A percentile compares a stretch with the other conserved stretches of the same genome.
Evolutionary conservation across 768 basidiomycete genomes (phyloP).

Genomic region (Hemileccinum rubropunctum): DNA sequence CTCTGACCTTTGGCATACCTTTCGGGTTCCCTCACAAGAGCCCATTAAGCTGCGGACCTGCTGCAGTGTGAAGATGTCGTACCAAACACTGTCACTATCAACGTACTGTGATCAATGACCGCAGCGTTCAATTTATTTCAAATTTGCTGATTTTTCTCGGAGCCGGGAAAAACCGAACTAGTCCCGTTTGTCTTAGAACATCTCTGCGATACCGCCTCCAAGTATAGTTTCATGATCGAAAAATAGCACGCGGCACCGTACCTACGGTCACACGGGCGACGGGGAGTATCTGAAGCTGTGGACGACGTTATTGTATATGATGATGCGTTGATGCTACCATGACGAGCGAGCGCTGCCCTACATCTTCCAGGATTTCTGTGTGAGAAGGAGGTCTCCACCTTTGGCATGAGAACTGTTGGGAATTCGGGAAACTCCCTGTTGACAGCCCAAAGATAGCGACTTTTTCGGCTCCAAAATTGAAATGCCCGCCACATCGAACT

Average conservation of each 20-base stretch:
- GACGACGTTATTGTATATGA: neutral
- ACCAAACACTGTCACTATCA: too few species aligned
- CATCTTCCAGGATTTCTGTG: neutral
- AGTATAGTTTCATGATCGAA: neutral
- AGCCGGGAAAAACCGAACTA: too few species aligned
- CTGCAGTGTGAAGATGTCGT: too few species aligned
- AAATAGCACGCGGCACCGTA: neutral
- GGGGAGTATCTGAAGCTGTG: neutral
- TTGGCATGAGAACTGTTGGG: neutral
- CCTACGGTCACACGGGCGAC: neutral
- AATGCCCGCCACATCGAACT: neutral
- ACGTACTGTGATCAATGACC: too few species aligned
- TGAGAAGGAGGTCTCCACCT: neutral
- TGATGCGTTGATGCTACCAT: neutral
- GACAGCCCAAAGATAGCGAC: too few species aligned
- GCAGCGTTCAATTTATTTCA: neutral
- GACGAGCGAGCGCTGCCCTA: neutral
- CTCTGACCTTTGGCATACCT: too few species aligned
- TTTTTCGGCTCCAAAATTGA: neutral
- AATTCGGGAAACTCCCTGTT: neutral
- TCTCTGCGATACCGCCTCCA: neutral
- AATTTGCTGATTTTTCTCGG: too few species aligned
- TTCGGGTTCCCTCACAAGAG: too few species aligned
- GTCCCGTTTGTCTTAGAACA: too few species aligned
- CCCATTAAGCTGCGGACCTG: too few species aligned